Evolutionary conservation across 2,329 filamentous ascomycete genomes (phyloP), one percentile per base, ranked within the genome.

Genomic region (Trichoderma atrobrunneum): DNA sequence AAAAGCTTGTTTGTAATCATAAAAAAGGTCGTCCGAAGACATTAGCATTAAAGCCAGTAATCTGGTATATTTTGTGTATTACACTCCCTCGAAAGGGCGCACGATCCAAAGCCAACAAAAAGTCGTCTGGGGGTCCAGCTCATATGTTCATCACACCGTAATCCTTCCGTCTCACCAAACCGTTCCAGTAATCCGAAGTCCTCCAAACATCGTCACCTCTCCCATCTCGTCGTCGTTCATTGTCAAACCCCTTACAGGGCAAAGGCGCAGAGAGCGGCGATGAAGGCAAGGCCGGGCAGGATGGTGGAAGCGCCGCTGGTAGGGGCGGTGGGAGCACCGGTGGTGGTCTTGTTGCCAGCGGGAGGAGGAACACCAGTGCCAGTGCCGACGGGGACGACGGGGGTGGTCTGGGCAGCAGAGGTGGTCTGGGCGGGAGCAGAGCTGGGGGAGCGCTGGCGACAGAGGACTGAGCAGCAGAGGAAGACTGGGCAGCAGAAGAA

Each of bases 201-300:
- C 30, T 66, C 63, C 21, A 21, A 43, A 24, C 30, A 43, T 34
- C n/a, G 34, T n/a, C 48, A 39, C 64, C 6, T 14, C 11, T 65
- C 64, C 36, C 11, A 54, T 21, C n/a, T 36, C 32, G 36, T 26
- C 26, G 30, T 66, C n/a, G 32, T 67, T 28, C 11, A 26, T 59
- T 30, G 30, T 36, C 32, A 68, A 71, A 51, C 57, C 60, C 64
- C 48, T 82, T 82, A 83, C 79, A 83, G 80, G 74, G 81, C 80
- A 74, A 82, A 70, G 72, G 76, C 80, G 72, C 75, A 79, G 61
- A 81, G 72, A 62, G 75, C 78, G 61, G 75, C 78, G 62, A 79
- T 74, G 74, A 81, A 76, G 76, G 79, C 81, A 24, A 81, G 67
- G 66, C 75, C 79, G 75, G 79, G 76, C 74, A 74, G 77, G 70